phyloP scores from a whole-genome alignment of 805 yeast species.

The Saturnispora halmiae region DNA sequence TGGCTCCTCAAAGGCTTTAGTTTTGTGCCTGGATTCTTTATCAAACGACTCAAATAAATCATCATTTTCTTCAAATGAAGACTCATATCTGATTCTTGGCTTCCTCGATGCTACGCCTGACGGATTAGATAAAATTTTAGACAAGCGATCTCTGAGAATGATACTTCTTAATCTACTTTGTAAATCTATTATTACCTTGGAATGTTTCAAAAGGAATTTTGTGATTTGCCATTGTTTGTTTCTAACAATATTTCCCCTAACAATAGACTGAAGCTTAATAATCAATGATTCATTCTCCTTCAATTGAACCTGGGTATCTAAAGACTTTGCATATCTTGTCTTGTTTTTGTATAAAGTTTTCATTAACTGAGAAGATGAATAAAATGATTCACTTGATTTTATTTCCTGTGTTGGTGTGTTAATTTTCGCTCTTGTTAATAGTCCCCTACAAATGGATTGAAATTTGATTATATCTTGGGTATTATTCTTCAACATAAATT shows the following conservation, averaged over 20 bases:
- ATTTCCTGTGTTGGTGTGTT: not conserved
- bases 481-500: slow-evolving; percentile 51
- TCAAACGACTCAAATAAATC: slow-evolving; percentile 13
- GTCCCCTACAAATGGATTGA: slow-evolving; percentile 46
- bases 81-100: not conserved
- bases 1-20: slow-evolving; percentile 2
- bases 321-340: slow-evolving; percentile 17
- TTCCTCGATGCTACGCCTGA: not conserved
- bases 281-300: slow-evolving; percentile 18
- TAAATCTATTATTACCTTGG: slow-evolving; percentile 23
- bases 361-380: slow-evolving; percentile 25
- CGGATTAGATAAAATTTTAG: not conserved
- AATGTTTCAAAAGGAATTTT: slow-evolving; percentile 17
- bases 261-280: slow-evolving; percentile 28
- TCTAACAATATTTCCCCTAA: slow-evolving; percentile 27
- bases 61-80: slow-evolving; percentile 2
- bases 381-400: slow-evolving; percentile 1
- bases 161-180: slow-evolving; percentile 40
- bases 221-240: slow-evolving; percentile 15
- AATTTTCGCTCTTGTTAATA: slow-evolving; percentile 6
- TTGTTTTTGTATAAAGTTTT: slow-evolving; percentile 33
- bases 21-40: slow-evolving; percentile 1
- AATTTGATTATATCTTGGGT: slow-evolving; percentile 40
- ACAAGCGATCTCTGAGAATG: slow-evolving; percentile 9
- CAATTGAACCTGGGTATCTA: slow-evolving; percentile 15